A percentile compares a stretch with the other conserved stretches of the same genome.
These are phyloP conservation scores for Ophiostoma sp. DNA, from an alignment of 2,329 filamentous ascomycete species.

Conservation along the genomic window DNA sequence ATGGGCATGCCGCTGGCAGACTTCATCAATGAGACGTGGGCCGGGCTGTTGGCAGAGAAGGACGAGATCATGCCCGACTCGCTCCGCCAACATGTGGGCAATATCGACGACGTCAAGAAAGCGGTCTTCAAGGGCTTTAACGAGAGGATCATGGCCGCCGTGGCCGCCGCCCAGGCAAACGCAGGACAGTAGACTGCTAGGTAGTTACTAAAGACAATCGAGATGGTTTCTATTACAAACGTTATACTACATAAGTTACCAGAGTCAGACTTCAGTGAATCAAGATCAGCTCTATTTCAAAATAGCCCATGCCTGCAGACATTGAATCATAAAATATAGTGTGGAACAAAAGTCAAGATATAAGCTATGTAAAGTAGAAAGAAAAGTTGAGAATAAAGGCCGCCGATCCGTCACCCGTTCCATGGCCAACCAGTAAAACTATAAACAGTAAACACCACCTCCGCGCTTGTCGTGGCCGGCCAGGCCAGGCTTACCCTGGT, in stretches of 20 bases:
- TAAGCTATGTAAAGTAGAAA: conserved; percentile 1
- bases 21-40: conserved; percentile 41
- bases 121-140: conserved; percentile 21
- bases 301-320: neutral
- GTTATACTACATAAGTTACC: no score
- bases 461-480: neutral
- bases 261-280: no score
- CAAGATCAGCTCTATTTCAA: no score
- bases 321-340: neutral
- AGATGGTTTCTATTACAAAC: no score
- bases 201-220: no score
- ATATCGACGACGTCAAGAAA: conserved; percentile 26
- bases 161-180: neutral
- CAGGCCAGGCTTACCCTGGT: no score
- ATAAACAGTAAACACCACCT: conserved; percentile 2
- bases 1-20: conserved; percentile 32
- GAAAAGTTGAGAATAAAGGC: neutral
- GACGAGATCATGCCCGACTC: conserved; percentile 28
- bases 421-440: neutral
- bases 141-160: neutral
- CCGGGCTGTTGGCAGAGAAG: conserved; percentile 37
- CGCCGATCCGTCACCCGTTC: neutral
- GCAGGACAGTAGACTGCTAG: neutral
- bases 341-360: neutral
- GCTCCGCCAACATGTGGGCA: conserved; percentile 21